Conservation (phyloP, 1,284 basidiomycete species). For the Neonothopanus nambi region DNA sequence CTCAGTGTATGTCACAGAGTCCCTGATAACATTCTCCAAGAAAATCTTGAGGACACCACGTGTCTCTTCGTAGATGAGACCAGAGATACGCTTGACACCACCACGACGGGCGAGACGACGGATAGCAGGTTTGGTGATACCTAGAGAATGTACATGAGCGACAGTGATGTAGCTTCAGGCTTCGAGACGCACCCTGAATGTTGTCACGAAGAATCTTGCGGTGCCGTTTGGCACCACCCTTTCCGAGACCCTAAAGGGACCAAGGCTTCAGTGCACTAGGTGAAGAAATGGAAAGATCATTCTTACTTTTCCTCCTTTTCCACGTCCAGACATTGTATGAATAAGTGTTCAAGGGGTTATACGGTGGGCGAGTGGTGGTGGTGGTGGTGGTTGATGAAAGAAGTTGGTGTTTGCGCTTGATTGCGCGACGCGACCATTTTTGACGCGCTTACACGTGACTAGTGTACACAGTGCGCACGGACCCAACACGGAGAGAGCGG, state of each 20-base stretch:
- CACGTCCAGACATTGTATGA: conserved; percentile 57
- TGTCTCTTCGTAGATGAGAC: conserved; percentile 13
- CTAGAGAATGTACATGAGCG: not conserved
- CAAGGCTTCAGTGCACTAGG: not conserved
- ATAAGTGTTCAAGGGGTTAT: not conserved
- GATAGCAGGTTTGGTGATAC: conserved; percentile 13
- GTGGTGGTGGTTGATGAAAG: not conserved
- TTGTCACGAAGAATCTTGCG: conserved; percentile 43
- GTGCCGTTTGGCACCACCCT: conserved; percentile 63
- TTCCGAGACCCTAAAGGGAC: conserved; percentile 34
- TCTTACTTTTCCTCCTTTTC: conserved; percentile 57
- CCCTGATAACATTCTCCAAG: conserved; percentile 11
- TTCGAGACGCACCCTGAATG: conserved; percentile 49
- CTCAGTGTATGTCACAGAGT: conserved; percentile 13
- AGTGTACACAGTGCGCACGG: too few relatives aligned
- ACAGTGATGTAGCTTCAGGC: not conserved
- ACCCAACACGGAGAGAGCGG: too few relatives aligned
- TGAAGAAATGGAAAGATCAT: conserved; percentile 41
- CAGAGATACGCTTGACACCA: conserved; percentile 13
- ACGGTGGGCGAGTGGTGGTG: not conserved
- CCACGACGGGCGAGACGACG: conserved; percentile 14
- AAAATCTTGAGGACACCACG: conserved; percentile 14
- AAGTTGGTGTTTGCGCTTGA: too few relatives aligned
- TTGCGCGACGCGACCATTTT: too few relatives aligned
- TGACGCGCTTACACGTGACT: too few relatives aligned